Evolutionary conservation across 768 basidiomycete genomes (phyloP).

Genomic region (Phylloporus arenicola): DNA sequence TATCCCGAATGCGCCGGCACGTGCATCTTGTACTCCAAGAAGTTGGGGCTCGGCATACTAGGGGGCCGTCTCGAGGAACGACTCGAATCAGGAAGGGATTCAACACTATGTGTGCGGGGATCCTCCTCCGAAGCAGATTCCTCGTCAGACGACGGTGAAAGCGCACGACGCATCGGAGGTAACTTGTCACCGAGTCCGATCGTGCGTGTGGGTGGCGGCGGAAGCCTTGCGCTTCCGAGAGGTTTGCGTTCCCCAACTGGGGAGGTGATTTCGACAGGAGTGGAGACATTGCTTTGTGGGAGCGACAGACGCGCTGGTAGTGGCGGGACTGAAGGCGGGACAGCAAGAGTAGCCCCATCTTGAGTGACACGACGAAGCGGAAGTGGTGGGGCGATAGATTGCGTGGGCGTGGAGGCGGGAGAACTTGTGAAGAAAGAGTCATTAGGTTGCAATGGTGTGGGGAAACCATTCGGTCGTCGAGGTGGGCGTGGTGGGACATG

Average conservation of each 20-base stretch:
- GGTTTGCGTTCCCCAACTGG: constrained; percentile 23
- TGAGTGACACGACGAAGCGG: constrained; percentile 31
- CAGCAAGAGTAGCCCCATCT: constrained; percentile 8
- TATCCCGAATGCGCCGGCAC: constrained; percentile 50
- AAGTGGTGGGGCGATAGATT: constrained; percentile 33
- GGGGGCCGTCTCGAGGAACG: constrained; percentile 57
- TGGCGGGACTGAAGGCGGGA: constrained; percentile 16
- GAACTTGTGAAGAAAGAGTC: neutral
- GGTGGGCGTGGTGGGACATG: constrained; percentile 20
- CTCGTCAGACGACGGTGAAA: constrained; percentile 41
- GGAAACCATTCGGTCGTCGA: constrained; percentile 8
- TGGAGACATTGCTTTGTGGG: neutral
- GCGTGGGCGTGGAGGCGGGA: constrained; percentile 9
- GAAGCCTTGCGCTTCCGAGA: constrained; percentile 38
- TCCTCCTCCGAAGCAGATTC: constrained; percentile 63
- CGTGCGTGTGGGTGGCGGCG: constrained; percentile 70
- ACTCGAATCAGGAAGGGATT: constrained; percentile 64
- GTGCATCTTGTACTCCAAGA: constrained; percentile 46
- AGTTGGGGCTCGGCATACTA: constrained; percentile 25
- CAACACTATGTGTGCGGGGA: constrained; percentile 38
- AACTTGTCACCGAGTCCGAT: constrained; percentile 67
- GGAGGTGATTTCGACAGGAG: constrained; percentile 18
- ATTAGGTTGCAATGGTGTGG: neutral
- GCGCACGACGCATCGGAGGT: constrained; percentile 52
- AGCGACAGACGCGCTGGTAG: constrained; percentile 34